Base-by-base conservation (phyloP, 495 filamentous ascomycete genomes). In the Hypoxylon intermedium region DNA sequence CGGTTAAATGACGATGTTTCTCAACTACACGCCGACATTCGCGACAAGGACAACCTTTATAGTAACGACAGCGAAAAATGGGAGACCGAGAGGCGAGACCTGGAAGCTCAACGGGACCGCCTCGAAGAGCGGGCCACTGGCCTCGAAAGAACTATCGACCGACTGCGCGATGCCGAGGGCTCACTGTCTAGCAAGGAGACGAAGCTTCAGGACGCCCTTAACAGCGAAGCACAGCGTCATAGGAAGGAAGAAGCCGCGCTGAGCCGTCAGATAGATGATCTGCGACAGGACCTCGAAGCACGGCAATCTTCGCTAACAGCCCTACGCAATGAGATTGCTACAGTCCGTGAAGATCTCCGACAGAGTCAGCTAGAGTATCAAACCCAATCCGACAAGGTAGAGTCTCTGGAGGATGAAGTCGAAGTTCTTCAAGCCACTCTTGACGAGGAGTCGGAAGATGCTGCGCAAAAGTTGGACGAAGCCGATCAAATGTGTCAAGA, bases 331-430 rank as follows among this genome's bases (percentile, higher is more conserved):
- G 76, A 79, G 45, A 37, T 69, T 11, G 81, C 87, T 6, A 65
- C 76, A 6, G 77, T 83, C 19, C 83, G 82, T 38, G 87, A 93
- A 63, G 87, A 92, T 13, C 79, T 90, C 9, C 85, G 87, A 21
- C 73, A 87, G 42, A 83, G 82, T 42, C 81, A 85, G 62, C 83
- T 87, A 12, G 85, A 88, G 31, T 83, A 86, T 71, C 79, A 83
- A 48, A 72, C 77, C 1, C 75, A 91, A 23, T 77, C 78, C 36
- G 87, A 91, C 41, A 91, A 87, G 63, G 74, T 89, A 6, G 83
- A 89, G 60, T 84, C 80, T n/a, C 69, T 95, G 12, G 89, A 93
- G 67, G 90, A 93, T 58, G 90, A 95, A 67, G 79, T 93, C 9
- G 85, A 92, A 43, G 82, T 93, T 30, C 74, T 93, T 24, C 89